Evolutionary conservation across 2,329 filamentous ascomycete genomes (phyloP), one percentile per base, ranked within the genome.

Genomic region (Falciphora oryzae): DNA sequence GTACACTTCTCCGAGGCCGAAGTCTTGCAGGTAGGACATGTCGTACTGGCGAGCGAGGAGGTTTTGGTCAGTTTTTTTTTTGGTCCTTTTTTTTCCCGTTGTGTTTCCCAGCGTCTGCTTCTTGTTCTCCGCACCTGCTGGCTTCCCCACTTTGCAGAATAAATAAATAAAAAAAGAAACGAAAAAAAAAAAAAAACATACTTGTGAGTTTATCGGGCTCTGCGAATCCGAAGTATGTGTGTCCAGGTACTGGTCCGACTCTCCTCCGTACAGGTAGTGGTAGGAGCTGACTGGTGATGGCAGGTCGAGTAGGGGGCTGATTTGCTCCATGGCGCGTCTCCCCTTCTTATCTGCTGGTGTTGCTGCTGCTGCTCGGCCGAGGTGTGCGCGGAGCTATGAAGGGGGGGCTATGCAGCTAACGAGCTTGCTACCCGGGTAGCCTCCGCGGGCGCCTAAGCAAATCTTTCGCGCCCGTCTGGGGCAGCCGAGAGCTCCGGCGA

Each of bases 201-300:
- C 76, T 38, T 72, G 70, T 63, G 75, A 77, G 60, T 73, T 73
- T 66, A 72, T 74, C 16, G 76, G 74, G 68, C 76, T 77, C 60
- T 77, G 75, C 4, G 74, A 74, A 58, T 74, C 73, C 5, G 77
- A 77, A 18, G 71, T 71, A 65, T 70, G 71, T 22, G 72, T 69
- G 65, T 76, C 75, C 58, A 74, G 67, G 63, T 76, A 77, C 13
- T 74, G 70, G 28, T 78, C 76, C n/a, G 71, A 63, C 31, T 78
- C 75, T 25, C 18, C 16, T 14, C 70, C 71, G 66, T 75, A 78
- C 57, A 73, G 67, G 63, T 75, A 76, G 32, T 72, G 70, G 63
- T 68, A 63, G 3, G 64, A 63, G 44, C 44, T 57, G 38, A 57
- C n/a, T 13, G 61, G 44, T 18, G 76, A 76, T n/a, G 74, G 70